A percentile compares a stretch with the other conserved stretches of the same genome.
Evolutionary conservation across 208 protist genomes (phyloP).

Genomic region (Leishmania braziliensis): DNA sequence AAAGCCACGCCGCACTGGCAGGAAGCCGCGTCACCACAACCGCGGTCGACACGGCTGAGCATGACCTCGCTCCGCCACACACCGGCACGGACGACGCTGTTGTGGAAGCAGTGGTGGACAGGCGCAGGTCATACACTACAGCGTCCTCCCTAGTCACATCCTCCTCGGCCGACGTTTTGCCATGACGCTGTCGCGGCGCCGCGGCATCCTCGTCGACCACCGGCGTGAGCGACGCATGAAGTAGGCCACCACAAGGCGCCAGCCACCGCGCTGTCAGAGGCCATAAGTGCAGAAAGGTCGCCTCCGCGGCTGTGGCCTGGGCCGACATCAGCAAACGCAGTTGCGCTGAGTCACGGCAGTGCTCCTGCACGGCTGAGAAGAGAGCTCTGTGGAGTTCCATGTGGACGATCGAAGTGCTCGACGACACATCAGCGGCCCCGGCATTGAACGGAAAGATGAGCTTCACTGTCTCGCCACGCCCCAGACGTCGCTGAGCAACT

Average conservation of each 20-base stretch:
- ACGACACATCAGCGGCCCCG: neutral
- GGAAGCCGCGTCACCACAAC: constrained; percentile 1
- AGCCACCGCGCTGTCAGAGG: constrained; percentile 17
- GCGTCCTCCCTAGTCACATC: neutral
- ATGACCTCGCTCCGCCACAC: neutral
- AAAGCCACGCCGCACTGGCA: constrained; percentile 8
- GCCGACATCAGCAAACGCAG: constrained; percentile 8
- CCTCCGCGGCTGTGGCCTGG: neutral
- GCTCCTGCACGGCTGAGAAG: neutral
- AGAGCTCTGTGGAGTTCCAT: neutral
- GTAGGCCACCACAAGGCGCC: neutral
- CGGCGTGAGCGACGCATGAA: constrained; percentile 6
- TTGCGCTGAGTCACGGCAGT: neutral
- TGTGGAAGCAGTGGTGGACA: neutral
- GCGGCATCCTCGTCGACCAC: neutral
- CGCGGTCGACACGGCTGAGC: neutral
- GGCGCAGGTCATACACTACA: constrained; percentile 4
- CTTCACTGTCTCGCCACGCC: neutral
- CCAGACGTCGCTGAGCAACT: neutral
- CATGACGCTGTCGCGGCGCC: no score
- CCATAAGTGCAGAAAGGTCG: constrained; percentile 26
- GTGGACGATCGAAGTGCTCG: neutral
- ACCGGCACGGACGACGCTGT: neutral
- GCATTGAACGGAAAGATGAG: constrained; percentile 9
- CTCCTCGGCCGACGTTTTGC: neutral